Evolutionary conservation across 129 eudicot species (phyloP).

Genomic region (Arctium lappa): DNA sequence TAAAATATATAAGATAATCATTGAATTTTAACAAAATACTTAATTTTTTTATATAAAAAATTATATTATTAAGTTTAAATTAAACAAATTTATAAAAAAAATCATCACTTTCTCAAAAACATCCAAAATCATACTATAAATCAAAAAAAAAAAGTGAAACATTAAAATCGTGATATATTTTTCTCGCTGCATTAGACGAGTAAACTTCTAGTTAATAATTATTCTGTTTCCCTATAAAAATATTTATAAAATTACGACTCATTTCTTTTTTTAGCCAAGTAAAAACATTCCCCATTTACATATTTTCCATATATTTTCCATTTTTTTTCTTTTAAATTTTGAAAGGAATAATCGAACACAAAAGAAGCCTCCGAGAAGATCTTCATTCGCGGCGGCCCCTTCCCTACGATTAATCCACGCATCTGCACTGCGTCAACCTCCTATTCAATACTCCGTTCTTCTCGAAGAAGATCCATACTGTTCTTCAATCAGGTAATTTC

Average conservation of each 20-base stretch:
- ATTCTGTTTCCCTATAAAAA: too few species aligned
- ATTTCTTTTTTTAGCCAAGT: not conserved
- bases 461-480: conserved; percentile 15
- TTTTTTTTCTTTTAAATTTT: not conserved
- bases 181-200: too few species aligned
- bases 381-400: conserved; percentile 26
- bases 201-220: too few species aligned
- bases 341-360: conserved; percentile 14
- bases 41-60: too few species aligned
- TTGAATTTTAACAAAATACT: too few species aligned
- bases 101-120: too few species aligned
- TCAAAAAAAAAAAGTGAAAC: too few species aligned
- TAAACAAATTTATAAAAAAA: too few species aligned
- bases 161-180: too few species aligned
- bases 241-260: not conserved
- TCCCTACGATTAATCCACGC: conserved; percentile 7
- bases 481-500: conserved; percentile 21
- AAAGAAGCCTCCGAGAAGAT: conserved; percentile 15
- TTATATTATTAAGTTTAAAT: too few species aligned
- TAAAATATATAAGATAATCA: too few species aligned
- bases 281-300: not conserved
- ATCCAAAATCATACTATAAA: too few species aligned
- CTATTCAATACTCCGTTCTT: not conserved
- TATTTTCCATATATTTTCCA: not conserved
- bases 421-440: conserved; percentile 9